Percentiles rank a stretch among this genome's conserved stretches.
Evolutionary conservation across 495 filamentous ascomycete species (phyloP).

Genomic region (Aspergillus bertholletiae): DNA sequence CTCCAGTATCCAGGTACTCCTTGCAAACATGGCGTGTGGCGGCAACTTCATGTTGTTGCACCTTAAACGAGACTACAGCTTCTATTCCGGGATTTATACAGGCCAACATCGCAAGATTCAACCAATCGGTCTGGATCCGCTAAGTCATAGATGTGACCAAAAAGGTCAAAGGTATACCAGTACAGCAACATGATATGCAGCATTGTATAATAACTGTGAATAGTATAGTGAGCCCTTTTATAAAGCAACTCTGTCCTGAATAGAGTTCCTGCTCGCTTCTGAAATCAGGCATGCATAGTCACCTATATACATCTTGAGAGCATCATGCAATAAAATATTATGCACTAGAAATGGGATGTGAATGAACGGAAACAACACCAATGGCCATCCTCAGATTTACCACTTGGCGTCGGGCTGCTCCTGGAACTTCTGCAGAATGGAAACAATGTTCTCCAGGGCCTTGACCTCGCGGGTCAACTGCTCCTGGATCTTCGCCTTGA

Average conservation of each 20-base stretch:
- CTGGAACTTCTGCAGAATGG: conserved; percentile 72
- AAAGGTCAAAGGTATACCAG: no score
- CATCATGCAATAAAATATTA: not conserved
- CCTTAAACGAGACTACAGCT: no score
- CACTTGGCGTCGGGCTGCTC: conserved; percentile 67
- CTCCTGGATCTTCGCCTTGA: conserved; percentile 52
- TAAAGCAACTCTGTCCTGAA: not conserved
- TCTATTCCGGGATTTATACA: no score
- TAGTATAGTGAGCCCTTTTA: not conserved
- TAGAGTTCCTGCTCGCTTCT: not conserved
- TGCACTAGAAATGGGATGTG: conserved; percentile 3
- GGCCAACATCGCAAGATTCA: no score
- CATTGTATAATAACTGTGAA: not conserved
- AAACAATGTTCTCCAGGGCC: conserved; percentile 69
- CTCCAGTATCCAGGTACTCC: no score
- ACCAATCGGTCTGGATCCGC: no score
- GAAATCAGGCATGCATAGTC: conserved; percentile 1
- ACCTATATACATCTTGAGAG: conserved; percentile 32
- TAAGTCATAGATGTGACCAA: no score
- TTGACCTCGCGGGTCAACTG: conserved; percentile 66
- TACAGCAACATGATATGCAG: no score
- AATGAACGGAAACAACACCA: not conserved
- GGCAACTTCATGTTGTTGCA: no score
- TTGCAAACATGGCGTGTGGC: no score
- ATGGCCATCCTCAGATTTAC: conserved; percentile 31